These are phyloP conservation scores for Triangularia setosa DNA, from an alignment of 2,329 filamentous ascomycete species.

Conservation along the genomic window DNA sequence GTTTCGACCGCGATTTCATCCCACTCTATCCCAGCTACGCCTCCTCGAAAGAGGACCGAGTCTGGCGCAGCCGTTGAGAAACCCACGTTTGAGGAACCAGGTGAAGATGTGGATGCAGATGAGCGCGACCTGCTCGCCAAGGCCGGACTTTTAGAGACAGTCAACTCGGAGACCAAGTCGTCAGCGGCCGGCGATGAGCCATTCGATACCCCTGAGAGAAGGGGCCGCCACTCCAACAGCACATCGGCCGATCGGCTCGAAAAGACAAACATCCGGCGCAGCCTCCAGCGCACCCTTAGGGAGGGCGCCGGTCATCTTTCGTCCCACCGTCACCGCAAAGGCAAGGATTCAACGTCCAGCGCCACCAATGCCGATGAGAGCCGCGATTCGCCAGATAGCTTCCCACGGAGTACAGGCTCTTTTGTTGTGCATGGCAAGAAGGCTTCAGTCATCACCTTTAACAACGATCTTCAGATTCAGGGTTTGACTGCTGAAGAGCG, in stretches of 20 bases:
- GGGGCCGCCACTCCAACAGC: constrained; percentile 24
- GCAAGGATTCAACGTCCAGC: constrained; percentile 67
- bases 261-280: constrained; percentile 71
- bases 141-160: constrained; percentile 57
- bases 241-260: constrained; percentile 47
- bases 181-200: constrained; percentile 38
- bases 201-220: constrained; percentile 40
- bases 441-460: constrained; percentile 94
- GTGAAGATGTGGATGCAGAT: constrained; percentile 56
- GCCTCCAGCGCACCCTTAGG: constrained; percentile 82
- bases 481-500: constrained; percentile 71
- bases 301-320: constrained; percentile 67
- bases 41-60: constrained; percentile 30
- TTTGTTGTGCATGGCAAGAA: constrained; percentile 99
- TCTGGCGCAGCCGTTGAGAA: constrained; percentile 32
- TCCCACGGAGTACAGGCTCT: constrained; percentile 76
- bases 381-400: constrained; percentile 53
- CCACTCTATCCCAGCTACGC: constrained; percentile 33
- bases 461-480: constrained; percentile 84
- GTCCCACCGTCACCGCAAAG: constrained; percentile 69
- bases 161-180: constrained; percentile 38
- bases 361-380: constrained; percentile 46
- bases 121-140: constrained; percentile 67
- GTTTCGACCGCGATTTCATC: constrained; percentile 41
- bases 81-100: constrained; percentile 30